phyloP scores from a whole-genome alignment of 73 alveolate genomes.

The Tetrahymena thermophila region DNA sequence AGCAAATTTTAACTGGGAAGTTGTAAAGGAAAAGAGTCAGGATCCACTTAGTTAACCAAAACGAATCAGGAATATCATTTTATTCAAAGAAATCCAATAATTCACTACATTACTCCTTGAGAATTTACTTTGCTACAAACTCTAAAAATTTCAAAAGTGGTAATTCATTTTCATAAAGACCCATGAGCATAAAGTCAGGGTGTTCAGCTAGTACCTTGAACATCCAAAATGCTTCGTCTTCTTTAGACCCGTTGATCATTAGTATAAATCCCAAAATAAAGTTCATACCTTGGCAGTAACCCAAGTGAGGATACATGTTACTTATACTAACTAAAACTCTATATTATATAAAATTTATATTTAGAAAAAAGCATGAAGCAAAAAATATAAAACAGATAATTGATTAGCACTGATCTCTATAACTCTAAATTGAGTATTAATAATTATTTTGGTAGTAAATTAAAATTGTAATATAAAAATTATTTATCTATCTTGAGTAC shows the following conservation, averaged over 20 bases:
- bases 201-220: slow-evolving; percentile 39
- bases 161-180: slow-evolving; percentile 44
- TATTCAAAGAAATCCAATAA: slow-evolving; percentile 38
- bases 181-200: slow-evolving; percentile 45
- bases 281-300: slow-evolving; percentile 56
- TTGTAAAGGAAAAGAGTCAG: slow-evolving; percentile 39
- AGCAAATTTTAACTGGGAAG: slow-evolving; percentile 48
- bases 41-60: slow-evolving; percentile 55
- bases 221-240: slow-evolving; percentile 63
- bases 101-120: slow-evolving; percentile 30
- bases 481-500: background rate
- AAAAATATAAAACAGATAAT: background rate
- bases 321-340: slow-evolving; percentile 28
- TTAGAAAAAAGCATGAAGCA: background rate
- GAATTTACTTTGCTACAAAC: slow-evolving; percentile 31
- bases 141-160: slow-evolving; percentile 43
- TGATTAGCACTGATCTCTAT: too few relatives aligned
- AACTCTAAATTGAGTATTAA: background rate
- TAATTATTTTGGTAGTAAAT: background rate
- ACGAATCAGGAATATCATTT: slow-evolving; percentile 25
- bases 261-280: slow-evolving; percentile 51
- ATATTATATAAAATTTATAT: background rate
- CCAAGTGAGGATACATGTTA: slow-evolving; percentile 43
- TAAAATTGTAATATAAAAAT: too few relatives aligned
- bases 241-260: slow-evolving; percentile 49